These are phyloP conservation scores for Nicotiana tabacum DNA, from an alignment of 257 asterid species.

Conservation along the genomic window DNA sequence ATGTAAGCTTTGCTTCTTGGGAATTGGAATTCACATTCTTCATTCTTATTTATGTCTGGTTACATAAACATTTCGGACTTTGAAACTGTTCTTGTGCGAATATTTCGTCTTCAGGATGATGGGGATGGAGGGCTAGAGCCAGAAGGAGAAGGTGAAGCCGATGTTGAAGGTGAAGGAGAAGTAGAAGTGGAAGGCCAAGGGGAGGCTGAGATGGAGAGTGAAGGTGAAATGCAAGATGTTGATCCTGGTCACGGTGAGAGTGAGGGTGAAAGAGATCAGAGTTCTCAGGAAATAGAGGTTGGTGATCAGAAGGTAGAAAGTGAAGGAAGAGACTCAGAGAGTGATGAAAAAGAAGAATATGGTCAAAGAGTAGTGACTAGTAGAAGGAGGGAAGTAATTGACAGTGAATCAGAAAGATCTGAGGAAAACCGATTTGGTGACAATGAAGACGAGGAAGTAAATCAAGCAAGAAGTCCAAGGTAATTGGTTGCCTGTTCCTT, in stretches of 20 bases:
- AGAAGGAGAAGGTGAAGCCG: constrained; percentile 58
- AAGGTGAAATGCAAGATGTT: constrained; percentile 60
- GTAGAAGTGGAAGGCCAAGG: constrained; percentile 63
- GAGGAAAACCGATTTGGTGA: constrained; percentile 72
- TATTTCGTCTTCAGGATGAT: background rate
- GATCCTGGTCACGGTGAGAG: constrained; percentile 64
- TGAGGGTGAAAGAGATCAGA: constrained; percentile 77
- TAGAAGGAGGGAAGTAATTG: constrained; percentile 57
- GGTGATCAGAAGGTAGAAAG: constrained; percentile 84
- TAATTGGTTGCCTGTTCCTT: constrained; percentile 19
- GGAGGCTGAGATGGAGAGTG: constrained; percentile 70
- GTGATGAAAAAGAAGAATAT: constrained; percentile 73
- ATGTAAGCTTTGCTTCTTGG: background rate
- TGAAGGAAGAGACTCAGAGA: constrained; percentile 66
- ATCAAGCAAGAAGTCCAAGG: constrained; percentile 71
- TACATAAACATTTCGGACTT: background rate
- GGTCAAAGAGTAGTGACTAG: constrained; percentile 63
- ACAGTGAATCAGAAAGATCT: constrained; percentile 86
- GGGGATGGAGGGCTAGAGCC: background rate
- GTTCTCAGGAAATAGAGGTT: constrained; percentile 72
- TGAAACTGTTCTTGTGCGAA: background rate
- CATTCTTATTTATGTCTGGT: background rate
- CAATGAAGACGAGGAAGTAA: constrained; percentile 73
- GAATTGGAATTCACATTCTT: background rate
- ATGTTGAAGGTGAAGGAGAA: constrained; percentile 60